Evolutionary conservation across 805 yeast species (phyloP), one percentile per base, ranked within the genome.

Genomic region (Wickerhamomyces xylosicus): DNA sequence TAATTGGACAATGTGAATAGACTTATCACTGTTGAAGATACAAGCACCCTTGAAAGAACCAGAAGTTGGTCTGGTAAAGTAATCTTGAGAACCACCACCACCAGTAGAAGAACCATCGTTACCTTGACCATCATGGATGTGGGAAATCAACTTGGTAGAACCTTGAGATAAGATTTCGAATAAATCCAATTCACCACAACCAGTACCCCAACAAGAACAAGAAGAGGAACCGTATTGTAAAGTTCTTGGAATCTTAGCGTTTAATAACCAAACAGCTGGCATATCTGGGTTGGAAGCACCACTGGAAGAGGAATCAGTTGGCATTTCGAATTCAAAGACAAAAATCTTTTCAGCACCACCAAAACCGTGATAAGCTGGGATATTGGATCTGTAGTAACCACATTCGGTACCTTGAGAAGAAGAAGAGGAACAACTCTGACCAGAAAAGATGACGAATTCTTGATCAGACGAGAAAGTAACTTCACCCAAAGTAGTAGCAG

Each of bases 221-320:
- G 73, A 59, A 19, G 79, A 59, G 44, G 68, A 67, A 61, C 97
- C 97, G 66, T 92, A 92, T 68, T 92, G 97, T 56, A 79, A 66
- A 50, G 97, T 89, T 73, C 98, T 85, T 66, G 98, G 96, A 57
- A 89, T 80, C 71, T 85, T 84, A 46, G 95, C 95, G 62, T 89
- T 89, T 61, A 89, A 76, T 62, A 89, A 69, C 97, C 97, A 89
- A 53, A 89, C 74, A 46, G 98, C 97, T 49, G 98, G 98, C 97
- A 92, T 90, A 63, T 92, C 97, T 56, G 72, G 71, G 71, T 89
- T 87, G 54, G 67, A 48, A 35, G 71, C 58, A 44, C 71, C 66
- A 28, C 69, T 56, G 38, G 68, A 62, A 14, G 36, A 19, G 15
- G 45, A 14, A 49, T 75, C 87, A 43, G 73, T 57, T 47, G 98